phyloP scores from a whole-genome alignment of 2,329 filamentous ascomycete species.

The Zymoseptoria ardabiliae region DNA sequence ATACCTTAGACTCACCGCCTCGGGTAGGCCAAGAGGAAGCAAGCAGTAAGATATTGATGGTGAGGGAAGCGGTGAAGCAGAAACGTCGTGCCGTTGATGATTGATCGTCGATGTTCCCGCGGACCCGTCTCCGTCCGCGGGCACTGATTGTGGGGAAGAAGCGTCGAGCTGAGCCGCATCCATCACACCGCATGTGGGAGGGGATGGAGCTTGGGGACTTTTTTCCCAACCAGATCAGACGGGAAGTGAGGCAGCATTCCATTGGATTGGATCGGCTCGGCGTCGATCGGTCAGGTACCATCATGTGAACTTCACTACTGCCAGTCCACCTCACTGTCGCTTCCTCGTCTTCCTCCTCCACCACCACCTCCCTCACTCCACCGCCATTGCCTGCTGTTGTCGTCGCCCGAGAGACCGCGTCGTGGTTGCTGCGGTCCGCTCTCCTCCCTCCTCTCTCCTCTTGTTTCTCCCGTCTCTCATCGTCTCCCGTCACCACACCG shows the following conservation, averaged over 20 bases:
- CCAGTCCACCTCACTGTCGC: background rate
- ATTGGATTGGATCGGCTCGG: background rate
- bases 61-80: no score
- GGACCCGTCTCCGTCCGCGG: background rate
- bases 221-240: background rate
- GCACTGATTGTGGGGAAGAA: background rate
- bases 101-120: background rate
- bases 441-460: background rate
- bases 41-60: no score
- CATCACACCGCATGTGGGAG: no score
- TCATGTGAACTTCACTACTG: no score
- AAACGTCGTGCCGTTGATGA: no score
- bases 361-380: background rate
- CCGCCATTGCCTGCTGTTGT: no score
- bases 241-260: background rate
- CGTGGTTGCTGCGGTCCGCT: no score
- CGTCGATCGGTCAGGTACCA: background rate
- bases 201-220: no score
- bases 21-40: no score
- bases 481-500: background rate
- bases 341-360: background rate
- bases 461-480: no score
- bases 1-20: no score
- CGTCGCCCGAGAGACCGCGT: no score
- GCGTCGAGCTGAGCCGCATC: background rate